A percentile compares a stretch with the other conserved stretches of the same genome.
phyloP scores from a whole-genome alignment of 495 filamentous ascomycete genomes.

The Baudoinia panamericana region DNA sequence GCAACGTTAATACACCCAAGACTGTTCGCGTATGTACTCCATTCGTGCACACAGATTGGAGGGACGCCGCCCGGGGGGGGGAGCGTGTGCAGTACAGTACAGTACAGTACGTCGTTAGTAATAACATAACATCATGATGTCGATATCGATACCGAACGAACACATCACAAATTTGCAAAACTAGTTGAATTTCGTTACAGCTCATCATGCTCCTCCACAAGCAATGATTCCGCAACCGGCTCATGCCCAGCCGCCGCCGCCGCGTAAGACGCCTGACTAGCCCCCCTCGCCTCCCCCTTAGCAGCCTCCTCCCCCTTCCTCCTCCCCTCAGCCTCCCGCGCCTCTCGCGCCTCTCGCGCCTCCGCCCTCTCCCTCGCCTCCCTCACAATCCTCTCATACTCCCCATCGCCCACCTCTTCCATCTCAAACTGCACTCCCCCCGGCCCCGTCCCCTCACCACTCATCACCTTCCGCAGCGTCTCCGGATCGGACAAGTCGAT shows the following conservation, averaged over 20 bases:
- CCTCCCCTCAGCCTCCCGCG: constrained; percentile 14
- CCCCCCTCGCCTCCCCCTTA: background rate
- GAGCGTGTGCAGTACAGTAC: no score
- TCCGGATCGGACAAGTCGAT: constrained; percentile 9
- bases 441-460: constrained; percentile 15
- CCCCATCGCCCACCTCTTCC: constrained; percentile 19
- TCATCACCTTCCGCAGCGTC: constrained; percentile 12
- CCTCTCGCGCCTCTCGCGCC: constrained; percentile 10
- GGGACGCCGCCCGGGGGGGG: no score
- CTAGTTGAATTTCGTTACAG: background rate
- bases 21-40: no score
- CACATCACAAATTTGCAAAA: no score
- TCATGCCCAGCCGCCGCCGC: no score
- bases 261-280: background rate
- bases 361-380: constrained; percentile 9
- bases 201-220: background rate
- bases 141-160: no score
- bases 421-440: constrained; percentile 20
- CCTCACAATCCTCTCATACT: constrained; percentile 17
- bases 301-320: background rate
- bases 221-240: no score
- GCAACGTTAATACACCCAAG: no score
- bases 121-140: no score
- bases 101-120: no score
- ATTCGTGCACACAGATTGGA: no score